Evolutionary conservation across 108 stramenopile species (phyloP).

Genomic region (Cyclotella baltica): DNA sequence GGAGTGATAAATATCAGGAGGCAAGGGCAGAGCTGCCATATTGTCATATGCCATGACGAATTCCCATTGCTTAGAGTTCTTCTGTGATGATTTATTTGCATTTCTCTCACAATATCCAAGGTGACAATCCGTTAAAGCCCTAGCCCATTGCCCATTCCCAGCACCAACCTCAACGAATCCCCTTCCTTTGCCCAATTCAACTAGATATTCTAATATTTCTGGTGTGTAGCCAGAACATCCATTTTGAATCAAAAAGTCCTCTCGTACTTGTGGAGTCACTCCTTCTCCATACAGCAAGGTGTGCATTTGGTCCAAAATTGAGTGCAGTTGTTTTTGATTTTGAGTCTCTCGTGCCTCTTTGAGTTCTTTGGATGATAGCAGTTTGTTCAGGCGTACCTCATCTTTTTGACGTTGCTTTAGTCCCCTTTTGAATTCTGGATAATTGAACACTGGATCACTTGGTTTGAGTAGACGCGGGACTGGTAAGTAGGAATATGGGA

Average conservation of each 20-base stretch:
- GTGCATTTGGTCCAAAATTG: constrained; percentile 44
- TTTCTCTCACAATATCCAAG: constrained; percentile 19
- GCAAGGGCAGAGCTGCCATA: constrained; percentile 67
- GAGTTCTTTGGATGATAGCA: constrained; percentile 49
- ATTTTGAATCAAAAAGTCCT: constrained; percentile 77
- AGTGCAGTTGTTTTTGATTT: constrained; percentile 53
- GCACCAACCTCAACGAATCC: constrained; percentile 89
- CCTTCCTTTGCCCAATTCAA: constrained; percentile 53
- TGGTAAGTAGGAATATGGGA: constrained; percentile 48
- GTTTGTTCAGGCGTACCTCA: constrained; percentile 51
- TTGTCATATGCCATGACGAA: constrained; percentile 81
- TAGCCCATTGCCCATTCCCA: constrained; percentile 87
- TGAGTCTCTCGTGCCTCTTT: constrained; percentile 34
- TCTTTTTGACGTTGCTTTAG: constrained; percentile 59
- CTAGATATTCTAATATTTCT: constrained; percentile 55
- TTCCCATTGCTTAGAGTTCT: constrained; percentile 41
- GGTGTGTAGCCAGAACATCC: constrained; percentile 82
- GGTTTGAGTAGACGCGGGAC: constrained; percentile 54
- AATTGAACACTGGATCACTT: constrained; percentile 57
- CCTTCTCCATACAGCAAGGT: constrained; percentile 75
- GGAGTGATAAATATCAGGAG: constrained; percentile 72
- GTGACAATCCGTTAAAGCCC: constrained; percentile 61
- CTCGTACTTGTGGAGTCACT: constrained; percentile 72
- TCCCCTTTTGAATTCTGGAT: constrained; percentile 52
- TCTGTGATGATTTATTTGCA: constrained; percentile 16